A percentile compares a stretch with the other conserved stretches of the same genome.
These are phyloP conservation scores for Elasticomyces elasticus DNA, from an alignment of 495 filamentous ascomycete genomes.

Conservation along the genomic window DNA sequence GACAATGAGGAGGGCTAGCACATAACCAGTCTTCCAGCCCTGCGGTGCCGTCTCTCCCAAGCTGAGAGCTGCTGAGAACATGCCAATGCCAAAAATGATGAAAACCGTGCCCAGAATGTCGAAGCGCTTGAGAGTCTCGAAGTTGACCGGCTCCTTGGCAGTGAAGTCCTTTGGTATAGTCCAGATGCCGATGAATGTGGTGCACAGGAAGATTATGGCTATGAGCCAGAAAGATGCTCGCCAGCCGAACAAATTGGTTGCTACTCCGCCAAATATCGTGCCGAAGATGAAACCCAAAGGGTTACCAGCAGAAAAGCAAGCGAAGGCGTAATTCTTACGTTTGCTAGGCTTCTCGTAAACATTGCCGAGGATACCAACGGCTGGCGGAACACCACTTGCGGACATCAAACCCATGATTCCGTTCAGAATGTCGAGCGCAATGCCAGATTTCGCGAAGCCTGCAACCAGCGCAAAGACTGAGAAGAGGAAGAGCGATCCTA, in stretches of 20 bases:
- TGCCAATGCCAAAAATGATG: slow-evolving; percentile 52
- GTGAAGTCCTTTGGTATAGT: slow-evolving; percentile 53
- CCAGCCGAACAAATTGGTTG: slow-evolving; percentile 58
- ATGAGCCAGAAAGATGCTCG: slow-evolving; percentile 55
- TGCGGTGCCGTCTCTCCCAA: slow-evolving; percentile 40
- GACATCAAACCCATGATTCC: slow-evolving; percentile 53
- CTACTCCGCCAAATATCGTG: slow-evolving; percentile 55
- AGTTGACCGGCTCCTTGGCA: slow-evolving; percentile 37
- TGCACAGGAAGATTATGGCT: slow-evolving; percentile 49
- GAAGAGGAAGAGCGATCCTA: slow-evolving; percentile 55
- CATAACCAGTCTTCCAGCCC: slow-evolving; percentile 35
- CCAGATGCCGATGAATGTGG: slow-evolving; percentile 50
- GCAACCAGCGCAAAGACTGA: slow-evolving; percentile 46
- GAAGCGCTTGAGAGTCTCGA: slow-evolving; percentile 44
- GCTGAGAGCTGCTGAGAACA: slow-evolving; percentile 52
- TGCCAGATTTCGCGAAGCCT: slow-evolving; percentile 52
- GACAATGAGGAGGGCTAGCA: slow-evolving; percentile 31
- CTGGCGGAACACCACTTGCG: slow-evolving; percentile 56
- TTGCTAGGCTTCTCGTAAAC: slow-evolving; percentile 52
- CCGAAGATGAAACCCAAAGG: slow-evolving; percentile 61
- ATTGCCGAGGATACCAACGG: slow-evolving; percentile 55
- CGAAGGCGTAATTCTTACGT: slow-evolving; percentile 58
- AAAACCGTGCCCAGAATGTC: slow-evolving; percentile 58
- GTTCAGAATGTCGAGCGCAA: slow-evolving; percentile 54
- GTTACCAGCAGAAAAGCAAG: slow-evolving; percentile 59